These are phyloP conservation scores for Fusarium pininemorale DNA, from an alignment of 2,329 filamentous ascomycete genomes.

Conservation along the genomic window DNA sequence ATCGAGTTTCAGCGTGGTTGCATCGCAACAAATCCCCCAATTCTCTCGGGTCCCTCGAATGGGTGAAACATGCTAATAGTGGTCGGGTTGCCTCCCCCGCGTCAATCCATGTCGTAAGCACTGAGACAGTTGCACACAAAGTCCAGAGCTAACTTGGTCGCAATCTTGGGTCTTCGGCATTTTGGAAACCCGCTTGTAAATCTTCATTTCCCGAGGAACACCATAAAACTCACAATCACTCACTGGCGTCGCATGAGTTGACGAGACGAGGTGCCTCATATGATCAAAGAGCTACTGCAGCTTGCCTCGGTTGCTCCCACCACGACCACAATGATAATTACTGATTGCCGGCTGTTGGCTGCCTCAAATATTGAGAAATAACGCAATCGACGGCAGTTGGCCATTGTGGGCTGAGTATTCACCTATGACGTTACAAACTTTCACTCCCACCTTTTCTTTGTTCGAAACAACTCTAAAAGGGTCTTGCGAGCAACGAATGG, in stretches of 20 bases:
- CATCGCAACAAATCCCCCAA: slow-evolving; percentile 32
- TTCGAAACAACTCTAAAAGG: slow-evolving; percentile 24
- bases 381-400: not conserved
- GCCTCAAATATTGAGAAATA: not conserved
- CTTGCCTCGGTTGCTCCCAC: not conserved
- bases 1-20: slow-evolving; percentile 37
- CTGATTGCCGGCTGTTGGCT: not conserved
- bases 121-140: slow-evolving; percentile 1
- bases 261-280: not conserved
- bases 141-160: not conserved
- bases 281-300: not conserved
- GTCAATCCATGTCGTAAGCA: slow-evolving; percentile 34
- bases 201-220: slow-evolving; percentile 27
- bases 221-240: not conserved
- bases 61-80: slow-evolving; percentile 39
- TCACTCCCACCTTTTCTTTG: slow-evolving; percentile 17
- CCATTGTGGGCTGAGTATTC: not conserved
- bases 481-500: not conserved
- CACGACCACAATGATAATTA: not conserved
- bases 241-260: not conserved
- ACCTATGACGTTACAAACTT: slow-evolving; percentile 1
- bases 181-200: slow-evolving; percentile 17
- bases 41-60: slow-evolving; percentile 1
- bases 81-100: slow-evolving; percentile 34
- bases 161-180: slow-evolving; percentile 8